Percentiles rank a stretch among this genome's conserved stretches.
phyloP scores from a whole-genome alignment of 768 basidiomycete genomes.

The Lactifluus volemus region DNA sequence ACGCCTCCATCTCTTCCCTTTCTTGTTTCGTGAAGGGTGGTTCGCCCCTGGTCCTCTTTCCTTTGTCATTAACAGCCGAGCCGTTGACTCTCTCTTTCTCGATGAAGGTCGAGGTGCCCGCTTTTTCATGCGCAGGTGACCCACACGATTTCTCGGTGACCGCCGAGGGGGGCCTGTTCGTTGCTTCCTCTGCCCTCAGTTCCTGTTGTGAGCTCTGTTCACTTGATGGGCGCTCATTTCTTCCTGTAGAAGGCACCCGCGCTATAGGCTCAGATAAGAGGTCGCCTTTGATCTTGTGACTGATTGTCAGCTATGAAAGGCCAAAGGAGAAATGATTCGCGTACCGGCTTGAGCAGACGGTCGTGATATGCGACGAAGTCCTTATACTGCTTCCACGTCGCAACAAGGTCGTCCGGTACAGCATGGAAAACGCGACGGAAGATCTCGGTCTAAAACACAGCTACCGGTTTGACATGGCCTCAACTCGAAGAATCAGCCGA shows the following conservation, averaged over 20 bases:
- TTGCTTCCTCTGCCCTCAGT: slow-evolving; percentile 17
- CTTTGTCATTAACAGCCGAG: slow-evolving; percentile 28
- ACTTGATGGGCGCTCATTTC: slow-evolving; percentile 29
- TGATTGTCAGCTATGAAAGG: neutral
- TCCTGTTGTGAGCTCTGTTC: slow-evolving; percentile 22
- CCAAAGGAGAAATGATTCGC: slow-evolving; percentile 20
- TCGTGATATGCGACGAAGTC: slow-evolving; percentile 76
- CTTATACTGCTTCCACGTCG: slow-evolving; percentile 94
- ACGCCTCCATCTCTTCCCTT: slow-evolving; percentile 79
- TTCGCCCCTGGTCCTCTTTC: slow-evolving; percentile 33
- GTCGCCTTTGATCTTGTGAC: slow-evolving; percentile 36
- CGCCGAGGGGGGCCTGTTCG: neutral
- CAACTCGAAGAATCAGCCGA: neutral
- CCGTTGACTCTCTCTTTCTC: slow-evolving; percentile 22
- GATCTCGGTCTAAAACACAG: slow-evolving; percentile 68
- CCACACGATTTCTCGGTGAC: no score
- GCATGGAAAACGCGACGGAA: slow-evolving; percentile 93
- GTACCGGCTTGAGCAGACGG: slow-evolving; percentile 58
- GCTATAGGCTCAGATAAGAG: slow-evolving; percentile 37
- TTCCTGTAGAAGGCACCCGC: slow-evolving; percentile 51
- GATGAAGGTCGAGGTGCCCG: slow-evolving; percentile 5
- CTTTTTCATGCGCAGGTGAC: no score
- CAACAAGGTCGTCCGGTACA: slow-evolving; percentile 85
- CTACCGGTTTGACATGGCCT: neutral
- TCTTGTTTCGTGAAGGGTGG: slow-evolving; percentile 80